Conservation (phyloP, 345 rosid genomes). For the Punica granatum region DNA sequence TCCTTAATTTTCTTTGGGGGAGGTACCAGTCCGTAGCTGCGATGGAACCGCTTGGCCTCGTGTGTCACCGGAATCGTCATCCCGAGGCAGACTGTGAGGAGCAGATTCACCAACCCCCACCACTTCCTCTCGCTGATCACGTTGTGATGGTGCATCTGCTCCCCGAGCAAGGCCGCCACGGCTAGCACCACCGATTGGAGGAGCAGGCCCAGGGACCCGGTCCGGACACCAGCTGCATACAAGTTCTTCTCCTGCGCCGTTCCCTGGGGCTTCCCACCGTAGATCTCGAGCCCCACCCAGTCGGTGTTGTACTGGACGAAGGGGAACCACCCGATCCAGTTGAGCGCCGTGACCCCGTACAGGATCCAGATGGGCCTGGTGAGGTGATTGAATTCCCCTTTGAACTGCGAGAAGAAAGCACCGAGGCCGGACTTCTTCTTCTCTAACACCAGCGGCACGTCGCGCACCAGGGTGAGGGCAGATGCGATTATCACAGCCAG, state of each 20-base stretch:
- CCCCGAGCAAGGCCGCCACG: conserved; percentile 38
- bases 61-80: conserved; percentile 11
- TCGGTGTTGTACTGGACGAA: conserved; percentile 79
- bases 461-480: conserved; percentile 42
- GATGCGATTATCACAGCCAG: conserved; percentile 31
- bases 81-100: conserved; percentile 9
- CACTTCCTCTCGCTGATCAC: conserved; percentile 14
- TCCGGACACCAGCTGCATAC: conserved; percentile 62
- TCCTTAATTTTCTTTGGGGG: conserved; percentile 44
- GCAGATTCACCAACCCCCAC: conserved; percentile 16
- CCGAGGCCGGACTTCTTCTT: conserved; percentile 10
- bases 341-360: conserved; percentile 60
- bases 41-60: conserved; percentile 4
- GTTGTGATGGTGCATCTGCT: conserved; percentile 35
- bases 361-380: conserved; percentile 69
- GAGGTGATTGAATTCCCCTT: conserved; percentile 41
- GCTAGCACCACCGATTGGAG: conserved; percentile 71
- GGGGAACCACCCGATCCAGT: conserved; percentile 94
- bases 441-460: conserved; percentile 29
- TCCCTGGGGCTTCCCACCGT: conserved; percentile 59
- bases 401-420: conserved; percentile 27
- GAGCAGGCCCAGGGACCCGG: conserved; percentile 81
- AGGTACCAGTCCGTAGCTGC: conserved; percentile 1
- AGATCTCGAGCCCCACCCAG: conserved; percentile 91
- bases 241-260: conserved; percentile 12